These are phyloP conservation scores for slime mould (Dictyostelium discoideum) DNA, from an alignment of 78 protist genomes.

Conservation along the genomic window DNA sequence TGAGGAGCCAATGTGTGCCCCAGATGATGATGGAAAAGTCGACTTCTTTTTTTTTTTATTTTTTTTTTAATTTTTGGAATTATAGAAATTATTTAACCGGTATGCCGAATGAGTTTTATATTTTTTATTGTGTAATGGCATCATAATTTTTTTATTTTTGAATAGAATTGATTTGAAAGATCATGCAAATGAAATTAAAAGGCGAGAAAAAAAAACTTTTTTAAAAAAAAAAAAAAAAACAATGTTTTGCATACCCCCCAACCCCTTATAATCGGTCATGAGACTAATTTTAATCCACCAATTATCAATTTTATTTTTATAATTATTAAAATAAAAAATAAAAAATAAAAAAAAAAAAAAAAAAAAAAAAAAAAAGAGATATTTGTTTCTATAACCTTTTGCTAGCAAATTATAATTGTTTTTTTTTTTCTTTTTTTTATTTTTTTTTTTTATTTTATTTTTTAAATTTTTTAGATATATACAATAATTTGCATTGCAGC, in stretches of 20 bases:
- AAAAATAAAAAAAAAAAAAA: neutral
- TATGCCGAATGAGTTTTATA: neutral
- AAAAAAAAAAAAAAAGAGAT: neutral
- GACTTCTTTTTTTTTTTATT: no score
- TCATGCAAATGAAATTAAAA: neutral
- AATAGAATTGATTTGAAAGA: neutral
- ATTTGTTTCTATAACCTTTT: neutral
- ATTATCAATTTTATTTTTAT: neutral
- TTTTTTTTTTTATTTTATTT: no score
- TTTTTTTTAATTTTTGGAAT: neutral
- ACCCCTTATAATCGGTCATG: neutral
- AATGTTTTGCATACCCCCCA: neutral
- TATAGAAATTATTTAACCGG: neutral
- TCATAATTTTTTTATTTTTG: neutral
- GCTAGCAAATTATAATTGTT: neutral
- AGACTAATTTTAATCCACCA: neutral
- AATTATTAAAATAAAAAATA: neutral
- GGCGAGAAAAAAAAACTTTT: neutral
- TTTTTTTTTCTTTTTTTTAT: no score
- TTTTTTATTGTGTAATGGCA: neutral
- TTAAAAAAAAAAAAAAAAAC: neutral
- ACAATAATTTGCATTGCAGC: neutral
- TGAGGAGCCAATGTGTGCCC: neutral
- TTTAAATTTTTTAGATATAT: neutral
- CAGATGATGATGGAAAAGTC: neutral